Conservation (phyloP, 2,329 filamentous ascomycete genomes). For the Diplodia scrobiculata region DNA sequence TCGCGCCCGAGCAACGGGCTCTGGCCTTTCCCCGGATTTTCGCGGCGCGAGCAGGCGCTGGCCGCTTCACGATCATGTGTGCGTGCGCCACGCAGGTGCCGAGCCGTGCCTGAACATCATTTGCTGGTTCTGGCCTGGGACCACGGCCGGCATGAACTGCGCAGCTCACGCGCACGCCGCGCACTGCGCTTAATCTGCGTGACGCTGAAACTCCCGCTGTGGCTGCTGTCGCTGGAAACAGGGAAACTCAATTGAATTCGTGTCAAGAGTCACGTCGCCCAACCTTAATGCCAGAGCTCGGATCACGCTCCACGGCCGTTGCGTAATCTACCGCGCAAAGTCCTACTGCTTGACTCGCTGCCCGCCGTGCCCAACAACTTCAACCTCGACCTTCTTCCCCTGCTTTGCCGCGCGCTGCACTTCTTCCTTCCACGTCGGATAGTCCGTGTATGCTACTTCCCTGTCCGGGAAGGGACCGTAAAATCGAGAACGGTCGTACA, state of each 20-base stretch:
- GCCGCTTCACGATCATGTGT: conserved; percentile 27
- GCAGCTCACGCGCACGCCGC: conserved; percentile 4
- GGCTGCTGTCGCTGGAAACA: conserved; percentile 14
- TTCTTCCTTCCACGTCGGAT: conserved; percentile 34
- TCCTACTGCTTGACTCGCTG: conserved; percentile 11
- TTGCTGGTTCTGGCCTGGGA: conserved; percentile 21
- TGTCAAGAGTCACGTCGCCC: conserved; percentile 7
- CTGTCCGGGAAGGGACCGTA: conserved; percentile 37
- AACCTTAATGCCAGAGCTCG: background rate
- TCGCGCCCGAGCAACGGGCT: conserved; percentile 18
- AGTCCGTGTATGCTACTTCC: conserved; percentile 44
- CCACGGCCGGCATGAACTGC: background rate
- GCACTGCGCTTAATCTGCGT: background rate
- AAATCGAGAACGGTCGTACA: conserved; percentile 47
- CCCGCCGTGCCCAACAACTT: conserved; percentile 1
- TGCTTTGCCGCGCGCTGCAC: conserved; percentile 8
- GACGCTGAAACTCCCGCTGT: conserved; percentile 5
- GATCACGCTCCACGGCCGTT: background rate
- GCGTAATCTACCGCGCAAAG: conserved; percentile 10
- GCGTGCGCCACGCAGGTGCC: conserved; percentile 22
- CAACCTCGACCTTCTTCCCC: conserved; percentile 16
- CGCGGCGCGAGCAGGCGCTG: conserved; percentile 14
- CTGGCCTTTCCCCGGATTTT: conserved; percentile 25
- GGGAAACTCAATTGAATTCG: background rate
- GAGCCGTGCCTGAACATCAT: conserved; percentile 29